Percentiles rank a stretch among this genome's conserved stretches.
Evolutionary conservation across 495 filamentous ascomycete genomes (phyloP).

Genomic region (Lepidopterella palustris): DNA sequence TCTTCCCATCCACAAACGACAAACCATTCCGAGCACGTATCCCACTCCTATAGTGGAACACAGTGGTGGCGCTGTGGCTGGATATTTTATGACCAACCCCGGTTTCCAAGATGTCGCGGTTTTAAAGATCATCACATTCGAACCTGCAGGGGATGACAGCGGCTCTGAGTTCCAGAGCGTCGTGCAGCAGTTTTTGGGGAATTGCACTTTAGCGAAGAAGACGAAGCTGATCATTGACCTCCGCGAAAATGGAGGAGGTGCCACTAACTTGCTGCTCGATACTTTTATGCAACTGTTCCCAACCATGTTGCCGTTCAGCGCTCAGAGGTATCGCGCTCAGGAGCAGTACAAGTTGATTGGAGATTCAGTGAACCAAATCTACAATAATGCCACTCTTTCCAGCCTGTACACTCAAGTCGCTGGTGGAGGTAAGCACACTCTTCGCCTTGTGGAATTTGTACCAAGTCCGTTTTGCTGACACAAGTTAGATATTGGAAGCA

Average conservation of each 20-base stretch:
- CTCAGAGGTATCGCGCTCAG: conserved; percentile 9
- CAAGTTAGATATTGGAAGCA: neutral
- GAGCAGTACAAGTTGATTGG: conserved; percentile 16
- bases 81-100: conserved; percentile 14
- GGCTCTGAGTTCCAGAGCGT: conserved; percentile 12
- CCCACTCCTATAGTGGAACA: conserved; percentile 43
- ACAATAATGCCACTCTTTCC: conserved; percentile 7
- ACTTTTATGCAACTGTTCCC: conserved; percentile 25
- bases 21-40: conserved; percentile 34
- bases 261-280: conserved; percentile 12
- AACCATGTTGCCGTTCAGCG: conserved; percentile 6
- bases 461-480: too few species aligned
- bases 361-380: conserved; percentile 7
- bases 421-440: neutral
- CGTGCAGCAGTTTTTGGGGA: conserved; percentile 10
- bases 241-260: conserved; percentile 19
- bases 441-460: too few species aligned
- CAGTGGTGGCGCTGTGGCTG: conserved; percentile 31
- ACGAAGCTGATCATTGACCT: conserved; percentile 25
- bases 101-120: conserved; percentile 22
- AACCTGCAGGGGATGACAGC: neutral
- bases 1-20: conserved; percentile 8
- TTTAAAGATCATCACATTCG: conserved; percentile 20
- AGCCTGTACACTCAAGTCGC: conserved; percentile 7
- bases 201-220: conserved; percentile 7